These are phyloP conservation scores for Onygena corvina DNA, from an alignment of 2,329 filamentous ascomycete species.

Conservation along the genomic window DNA sequence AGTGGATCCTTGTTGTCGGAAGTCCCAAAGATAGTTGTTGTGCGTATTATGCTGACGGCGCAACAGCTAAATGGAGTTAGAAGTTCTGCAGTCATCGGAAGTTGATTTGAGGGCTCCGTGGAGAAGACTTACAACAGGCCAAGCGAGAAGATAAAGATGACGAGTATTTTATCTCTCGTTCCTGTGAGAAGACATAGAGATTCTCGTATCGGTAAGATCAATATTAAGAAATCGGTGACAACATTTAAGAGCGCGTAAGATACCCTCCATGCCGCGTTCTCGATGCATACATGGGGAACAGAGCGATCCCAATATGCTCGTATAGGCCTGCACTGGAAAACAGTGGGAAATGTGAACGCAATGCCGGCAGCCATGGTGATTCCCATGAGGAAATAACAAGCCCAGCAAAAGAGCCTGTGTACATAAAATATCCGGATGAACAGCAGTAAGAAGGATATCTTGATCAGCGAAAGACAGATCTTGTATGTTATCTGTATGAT, in stretches of 20 bases:
- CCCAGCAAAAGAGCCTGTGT: constrained; percentile 9
- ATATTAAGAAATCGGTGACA: constrained; percentile 20
- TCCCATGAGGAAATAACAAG: constrained; percentile 11
- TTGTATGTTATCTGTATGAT: constrained; percentile 10
- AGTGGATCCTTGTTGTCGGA: constrained; percentile 11
- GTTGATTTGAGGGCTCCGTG: too few species aligned
- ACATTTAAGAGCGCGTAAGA: constrained; percentile 21
- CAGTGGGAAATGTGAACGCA: constrained; percentile 17
- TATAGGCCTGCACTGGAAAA: constrained; percentile 20
- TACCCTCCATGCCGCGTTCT: constrained; percentile 17
- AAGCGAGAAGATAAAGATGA: constrained; percentile 19
- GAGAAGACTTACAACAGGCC: constrained; percentile 17
- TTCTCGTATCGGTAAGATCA: constrained; percentile 19
- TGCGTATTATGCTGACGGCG: constrained; percentile 21
- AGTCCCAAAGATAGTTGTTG: constrained; percentile 22
- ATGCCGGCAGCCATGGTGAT: constrained; percentile 12
- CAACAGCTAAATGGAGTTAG: constrained; percentile 9
- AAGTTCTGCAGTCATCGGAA: not conserved
- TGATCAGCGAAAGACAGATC: constrained; percentile 10
- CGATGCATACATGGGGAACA: constrained; percentile 18
- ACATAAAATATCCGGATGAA: constrained; percentile 14
- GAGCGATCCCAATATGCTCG: constrained; percentile 18
- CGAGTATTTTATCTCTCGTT: constrained; percentile 15
- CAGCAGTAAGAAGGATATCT: constrained; percentile 14
- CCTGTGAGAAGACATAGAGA: constrained; percentile 16